Evolutionary conservation across 2,329 filamentous ascomycete species (phyloP).

Genomic region (Pseudogymnoascus sp.): DNA sequence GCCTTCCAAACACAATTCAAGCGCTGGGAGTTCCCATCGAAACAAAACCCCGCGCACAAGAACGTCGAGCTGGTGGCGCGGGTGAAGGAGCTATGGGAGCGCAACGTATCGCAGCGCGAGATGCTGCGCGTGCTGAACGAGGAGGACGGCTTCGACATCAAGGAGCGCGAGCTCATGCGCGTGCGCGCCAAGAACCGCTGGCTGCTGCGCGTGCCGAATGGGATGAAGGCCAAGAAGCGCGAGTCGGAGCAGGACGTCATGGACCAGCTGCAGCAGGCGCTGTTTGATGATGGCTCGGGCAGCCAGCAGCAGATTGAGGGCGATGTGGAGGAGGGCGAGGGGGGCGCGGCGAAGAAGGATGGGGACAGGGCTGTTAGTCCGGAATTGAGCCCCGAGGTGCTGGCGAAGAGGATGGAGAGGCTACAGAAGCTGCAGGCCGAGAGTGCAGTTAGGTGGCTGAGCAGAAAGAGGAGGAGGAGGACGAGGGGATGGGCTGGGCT

Average conservation of each 20-base stretch:
- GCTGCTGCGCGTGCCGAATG: constrained; percentile 54
- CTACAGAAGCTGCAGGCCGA: constrained; percentile 47
- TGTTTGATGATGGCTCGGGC: constrained; percentile 25
- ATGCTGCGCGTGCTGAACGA: constrained; percentile 63
- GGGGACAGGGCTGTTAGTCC: constrained; percentile 22
- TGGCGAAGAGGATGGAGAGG: constrained; percentile 46
- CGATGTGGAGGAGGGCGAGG: constrained; percentile 21
- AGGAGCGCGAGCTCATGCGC: constrained; percentile 61
- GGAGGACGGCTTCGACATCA: constrained; percentile 64
- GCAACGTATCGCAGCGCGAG: constrained; percentile 62
- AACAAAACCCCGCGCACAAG: constrained; percentile 64
- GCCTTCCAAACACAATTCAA: constrained; percentile 70
- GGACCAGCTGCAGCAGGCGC: constrained; percentile 26
- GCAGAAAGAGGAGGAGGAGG: constrained; percentile 59
- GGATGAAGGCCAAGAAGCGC: constrained; percentile 39
- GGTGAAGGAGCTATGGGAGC: constrained; percentile 70
- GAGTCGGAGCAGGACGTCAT: constrained; percentile 27
- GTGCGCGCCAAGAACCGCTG: constrained; percentile 62
- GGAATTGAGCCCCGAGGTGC: constrained; percentile 37
- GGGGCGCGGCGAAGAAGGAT: constrained; percentile 16
- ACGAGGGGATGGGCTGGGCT: constrained; percentile 61
- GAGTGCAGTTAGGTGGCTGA: constrained; percentile 53
- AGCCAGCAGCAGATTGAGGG: constrained; percentile 8
- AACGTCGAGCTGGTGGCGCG: constrained; percentile 59
- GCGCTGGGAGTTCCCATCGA: constrained; percentile 70